A percentile compares a stretch with the other conserved stretches of the same genome.
These are phyloP conservation scores for Jaapia argillacea DNA, from an alignment of 768 basidiomycete species.

Conservation along the genomic window DNA sequence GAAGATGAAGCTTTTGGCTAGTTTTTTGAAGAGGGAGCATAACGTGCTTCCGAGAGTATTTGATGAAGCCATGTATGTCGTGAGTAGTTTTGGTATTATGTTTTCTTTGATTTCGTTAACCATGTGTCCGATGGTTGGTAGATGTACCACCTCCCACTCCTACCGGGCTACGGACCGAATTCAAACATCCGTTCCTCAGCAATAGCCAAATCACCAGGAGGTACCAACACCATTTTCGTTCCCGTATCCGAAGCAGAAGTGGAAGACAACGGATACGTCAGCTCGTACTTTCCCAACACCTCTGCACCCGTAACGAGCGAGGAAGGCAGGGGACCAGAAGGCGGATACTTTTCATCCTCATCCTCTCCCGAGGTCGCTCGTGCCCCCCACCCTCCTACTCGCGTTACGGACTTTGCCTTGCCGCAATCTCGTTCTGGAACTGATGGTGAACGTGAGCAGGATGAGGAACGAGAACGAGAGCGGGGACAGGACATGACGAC, in stretches of 20 bases:
- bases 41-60: slow-evolving; percentile 81
- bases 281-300: slow-evolving; percentile 58
- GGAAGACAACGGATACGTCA: slow-evolving; percentile 86
- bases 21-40: slow-evolving; percentile 88
- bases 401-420: too few species aligned
- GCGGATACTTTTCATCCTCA: slow-evolving; percentile 57
- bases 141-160: slow-evolving; percentile 88
- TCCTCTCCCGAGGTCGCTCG: slow-evolving; percentile 12
- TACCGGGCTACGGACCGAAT: slow-evolving; percentile 84
- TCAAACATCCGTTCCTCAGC: slow-evolving; percentile 81
- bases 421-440: too few species aligned
- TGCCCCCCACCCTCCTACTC: too few species aligned
- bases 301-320: slow-evolving; percentile 12
- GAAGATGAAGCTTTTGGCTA: slow-evolving; percentile 73
- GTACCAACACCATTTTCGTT: slow-evolving; percentile 49
- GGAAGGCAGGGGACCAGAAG: too few species aligned
- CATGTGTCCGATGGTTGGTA: slow-evolving; percentile 18
- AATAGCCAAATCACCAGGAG: slow-evolving; percentile 38
- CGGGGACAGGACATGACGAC: too few species aligned
- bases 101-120: neutral
- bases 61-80: slow-evolving; percentile 90
- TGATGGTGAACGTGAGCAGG: too few species aligned
- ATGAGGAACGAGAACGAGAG: too few species aligned
- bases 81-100: slow-evolving; percentile 29
- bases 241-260: slow-evolving; percentile 80